phyloP scores from a whole-genome alignment of 768 basidiomycete species.

The Hygrocybe punicea region DNA sequence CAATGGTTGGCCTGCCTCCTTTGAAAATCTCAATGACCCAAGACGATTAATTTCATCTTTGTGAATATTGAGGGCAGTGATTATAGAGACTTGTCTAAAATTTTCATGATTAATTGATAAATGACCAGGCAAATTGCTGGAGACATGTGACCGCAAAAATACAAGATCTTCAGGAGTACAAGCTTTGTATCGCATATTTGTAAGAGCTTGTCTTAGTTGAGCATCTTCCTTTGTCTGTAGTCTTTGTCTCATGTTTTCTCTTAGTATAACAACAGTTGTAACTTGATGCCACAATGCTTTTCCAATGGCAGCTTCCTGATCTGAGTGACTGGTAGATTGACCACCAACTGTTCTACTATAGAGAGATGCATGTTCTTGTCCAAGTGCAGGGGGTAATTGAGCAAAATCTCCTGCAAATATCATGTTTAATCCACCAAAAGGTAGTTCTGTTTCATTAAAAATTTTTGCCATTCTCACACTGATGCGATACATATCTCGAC shows the following conservation, averaged over 20 bases:
- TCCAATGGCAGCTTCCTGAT: constrained; percentile 21
- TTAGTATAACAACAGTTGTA: constrained; percentile 30
- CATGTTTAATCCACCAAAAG: constrained; percentile 38
- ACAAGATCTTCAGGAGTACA: constrained; percentile 39
- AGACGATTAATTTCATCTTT: constrained; percentile 38
- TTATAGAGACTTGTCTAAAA: constrained; percentile 38
- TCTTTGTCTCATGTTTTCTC: constrained; percentile 33
- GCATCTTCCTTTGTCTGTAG: constrained; percentile 12
- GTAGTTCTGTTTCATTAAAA: constrained; percentile 9
- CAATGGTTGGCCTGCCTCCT: constrained; percentile 26
- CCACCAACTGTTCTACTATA: constrained; percentile 12
- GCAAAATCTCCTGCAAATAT: constrained; percentile 43
- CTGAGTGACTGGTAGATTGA: neutral
- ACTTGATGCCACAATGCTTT: constrained; percentile 33
- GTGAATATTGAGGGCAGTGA: constrained; percentile 36
- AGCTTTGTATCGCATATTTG: constrained; percentile 30
- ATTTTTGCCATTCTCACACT: constrained; percentile 23
- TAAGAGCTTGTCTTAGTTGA: constrained; percentile 16
- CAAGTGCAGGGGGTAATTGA: constrained; percentile 19
- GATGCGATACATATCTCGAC: constrained; percentile 30
- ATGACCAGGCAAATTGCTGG: constrained; percentile 10
- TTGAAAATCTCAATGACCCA: constrained; percentile 32
- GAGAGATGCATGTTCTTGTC: constrained; percentile 13
- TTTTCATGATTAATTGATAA: constrained; percentile 9
- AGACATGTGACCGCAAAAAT: constrained; percentile 29